These are phyloP conservation scores for Backusella westeae DNA, from an alignment of 192 early-diverging fungal genomes.

Conservation along the genomic window DNA sequence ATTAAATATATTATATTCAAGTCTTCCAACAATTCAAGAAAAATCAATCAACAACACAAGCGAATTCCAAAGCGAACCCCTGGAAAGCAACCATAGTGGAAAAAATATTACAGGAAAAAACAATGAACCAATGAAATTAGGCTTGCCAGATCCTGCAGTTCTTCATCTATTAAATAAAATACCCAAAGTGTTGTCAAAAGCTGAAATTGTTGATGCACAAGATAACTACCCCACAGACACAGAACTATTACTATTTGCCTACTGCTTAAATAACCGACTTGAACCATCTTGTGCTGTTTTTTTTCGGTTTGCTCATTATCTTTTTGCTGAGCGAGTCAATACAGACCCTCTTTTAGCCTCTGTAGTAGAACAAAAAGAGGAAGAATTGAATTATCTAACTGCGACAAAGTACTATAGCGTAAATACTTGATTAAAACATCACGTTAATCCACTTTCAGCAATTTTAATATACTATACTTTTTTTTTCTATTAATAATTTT, in stretches of 20 bases:
- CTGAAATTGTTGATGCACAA: not conserved
- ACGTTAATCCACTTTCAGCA: not conserved
- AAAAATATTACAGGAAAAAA: not conserved
- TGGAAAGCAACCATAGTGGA: not conserved
- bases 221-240: not conserved
- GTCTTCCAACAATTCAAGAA: not conserved
- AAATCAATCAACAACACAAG: not conserved
- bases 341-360: not conserved
- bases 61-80: not conserved
- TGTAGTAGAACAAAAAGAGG: not conserved
- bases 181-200: not conserved
- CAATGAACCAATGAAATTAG: not conserved
- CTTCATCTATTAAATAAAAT: not conserved
- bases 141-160: not conserved
- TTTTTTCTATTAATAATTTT: not conserved
- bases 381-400: not conserved
- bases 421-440: not conserved
- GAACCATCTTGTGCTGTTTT: not conserved
- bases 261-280: not conserved
- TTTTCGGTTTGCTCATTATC: not conserved
- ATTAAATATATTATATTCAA: not conserved
- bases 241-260: not conserved
- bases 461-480: not conserved
- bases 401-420: not conserved
- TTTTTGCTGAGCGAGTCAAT: not conserved